A percentile compares a stretch with the other conserved stretches of the same genome.
Evolutionary conservation across 2,329 filamentous ascomycete species (phyloP).

Genomic region (Claviceps digitariae): DNA sequence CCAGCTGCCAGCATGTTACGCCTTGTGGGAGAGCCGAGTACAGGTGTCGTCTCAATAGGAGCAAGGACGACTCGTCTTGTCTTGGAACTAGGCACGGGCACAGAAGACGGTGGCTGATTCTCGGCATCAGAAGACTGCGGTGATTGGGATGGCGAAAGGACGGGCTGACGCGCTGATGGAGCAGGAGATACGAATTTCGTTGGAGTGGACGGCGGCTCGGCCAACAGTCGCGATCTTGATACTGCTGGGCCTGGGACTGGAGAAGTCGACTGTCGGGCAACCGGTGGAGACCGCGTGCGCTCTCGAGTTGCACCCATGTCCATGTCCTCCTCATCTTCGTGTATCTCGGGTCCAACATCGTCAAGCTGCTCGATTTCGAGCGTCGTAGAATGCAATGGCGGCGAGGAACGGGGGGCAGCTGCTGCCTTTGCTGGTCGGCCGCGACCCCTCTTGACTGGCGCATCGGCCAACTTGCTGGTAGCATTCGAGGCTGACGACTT

Average conservation of each 20-base stretch:
- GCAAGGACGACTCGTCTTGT: conserved; percentile 34
- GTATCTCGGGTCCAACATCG: conserved; percentile 6
- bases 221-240: conserved; percentile 5
- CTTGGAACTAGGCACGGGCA: conserved; percentile 33
- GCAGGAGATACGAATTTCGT: conserved; percentile 28
- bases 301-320: neutral
- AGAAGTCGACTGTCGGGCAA: neutral
- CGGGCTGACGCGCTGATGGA: conserved; percentile 38
- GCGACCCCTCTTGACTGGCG: conserved; percentile 16
- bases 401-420: neutral
- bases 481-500: conserved; percentile 9
- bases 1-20: conserved; percentile 39
- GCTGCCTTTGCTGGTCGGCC: conserved; percentile 16
- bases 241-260: neutral
- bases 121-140: conserved; percentile 70
- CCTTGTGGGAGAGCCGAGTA: conserved; percentile 47
- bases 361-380: conserved; percentile 2
- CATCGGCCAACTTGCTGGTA: conserved; percentile 6
- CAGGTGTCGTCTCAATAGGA: conserved; percentile 32
- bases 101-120: conserved; percentile 61
- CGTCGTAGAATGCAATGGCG: neutral
- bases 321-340: neutral
- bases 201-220: conserved; percentile 29
- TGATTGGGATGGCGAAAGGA: conserved; percentile 49
- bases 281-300: neutral